Evolutionary conservation across 495 filamentous ascomycete genomes (phyloP).

Genomic region (Tuber borchii): DNA sequence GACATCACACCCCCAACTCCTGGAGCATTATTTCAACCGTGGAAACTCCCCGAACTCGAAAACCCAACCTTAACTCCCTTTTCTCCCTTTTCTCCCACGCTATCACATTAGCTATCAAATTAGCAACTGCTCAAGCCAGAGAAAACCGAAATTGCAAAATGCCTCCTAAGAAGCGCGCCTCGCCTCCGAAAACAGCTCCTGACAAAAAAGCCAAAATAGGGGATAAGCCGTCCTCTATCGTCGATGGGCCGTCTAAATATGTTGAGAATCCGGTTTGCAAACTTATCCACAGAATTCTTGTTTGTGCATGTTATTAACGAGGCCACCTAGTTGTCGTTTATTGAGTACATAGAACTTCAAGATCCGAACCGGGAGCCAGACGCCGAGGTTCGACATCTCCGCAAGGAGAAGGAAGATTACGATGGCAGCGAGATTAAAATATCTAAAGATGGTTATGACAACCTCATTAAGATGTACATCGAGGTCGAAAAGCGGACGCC

Average conservation of each 20-base stretch:
- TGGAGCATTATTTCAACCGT: background rate
- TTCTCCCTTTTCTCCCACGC: background rate
- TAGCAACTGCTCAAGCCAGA: background rate
- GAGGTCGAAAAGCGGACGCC: slow-evolving; percentile 21
- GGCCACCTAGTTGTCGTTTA: background rate
- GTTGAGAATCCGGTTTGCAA: background rate
- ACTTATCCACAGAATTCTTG: slow-evolving; percentile 6
- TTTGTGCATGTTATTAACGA: background rate
- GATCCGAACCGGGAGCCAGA: slow-evolving; percentile 8
- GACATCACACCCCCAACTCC: background rate
- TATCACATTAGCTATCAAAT: background rate
- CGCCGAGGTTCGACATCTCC: slow-evolving; percentile 2
- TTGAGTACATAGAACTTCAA: slow-evolving; percentile 13
- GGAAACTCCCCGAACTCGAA: background rate
- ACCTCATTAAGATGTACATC: slow-evolving; percentile 20
- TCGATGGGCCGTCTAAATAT: background rate
- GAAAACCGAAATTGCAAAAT: background rate
- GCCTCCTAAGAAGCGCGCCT: slow-evolving; percentile 5
- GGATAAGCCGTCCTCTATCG: background rate
- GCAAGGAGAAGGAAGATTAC: slow-evolving; percentile 16
- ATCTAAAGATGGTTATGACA: slow-evolving; percentile 12
- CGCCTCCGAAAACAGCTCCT: background rate
- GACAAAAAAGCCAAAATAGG: background rate
- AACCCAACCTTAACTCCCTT: background rate
- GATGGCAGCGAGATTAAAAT: slow-evolving; percentile 20